Base-by-base conservation (phyloP, 2,329 filamentous ascomycete genomes). In the Cercospora berteroae region DNA sequence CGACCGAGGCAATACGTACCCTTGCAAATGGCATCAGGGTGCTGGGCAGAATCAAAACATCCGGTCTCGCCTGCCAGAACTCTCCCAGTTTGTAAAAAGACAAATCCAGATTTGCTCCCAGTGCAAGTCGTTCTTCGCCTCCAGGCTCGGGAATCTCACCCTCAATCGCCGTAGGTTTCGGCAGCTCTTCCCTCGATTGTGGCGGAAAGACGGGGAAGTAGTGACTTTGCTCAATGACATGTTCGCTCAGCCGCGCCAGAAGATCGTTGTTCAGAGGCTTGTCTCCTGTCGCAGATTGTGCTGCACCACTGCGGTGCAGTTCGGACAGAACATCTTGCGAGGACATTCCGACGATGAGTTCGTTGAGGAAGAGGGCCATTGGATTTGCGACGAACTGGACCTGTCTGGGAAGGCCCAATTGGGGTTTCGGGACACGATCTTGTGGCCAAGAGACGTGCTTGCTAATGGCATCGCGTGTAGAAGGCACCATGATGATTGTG, bases 171-270 rank as follows among this genome's bases (percentile, higher is more conserved):
- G 73, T 68, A 16, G 75, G 87, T 77, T 86, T 90, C 31, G 89
- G 88, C 64, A 92, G 81, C 71, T 82, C 87, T 66, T 87, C 84
- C 59, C 93, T 85, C 60, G 90, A 88, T 12, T 89, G 85, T 0
- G 94, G 89, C 5, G 95, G 95, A 76, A 94, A 97, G 0, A 98
- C 81, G 0, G 95, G 95, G 74, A 93, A 93, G 79, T 94, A 98
- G 76, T 95, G 93, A 6, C 94, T 84, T 80, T 98, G 95, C 79
- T 97, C 91, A 66, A 99, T 87, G 18, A 99, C 79, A 72, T 95
- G 90, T 20, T 88, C 86, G 5, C 90, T 88, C 57, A 94, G 80
- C n/a, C 94, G 83, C 16, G 89, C 87, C 74, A 94, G 83, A 27
- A 91, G 74, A 72, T 91, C 88, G 0, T 74, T 73, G 42, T 70